phyloP scores from a whole-genome alignment of 2,329 filamentous ascomycete genomes.

The Anthostomella pinea region DNA sequence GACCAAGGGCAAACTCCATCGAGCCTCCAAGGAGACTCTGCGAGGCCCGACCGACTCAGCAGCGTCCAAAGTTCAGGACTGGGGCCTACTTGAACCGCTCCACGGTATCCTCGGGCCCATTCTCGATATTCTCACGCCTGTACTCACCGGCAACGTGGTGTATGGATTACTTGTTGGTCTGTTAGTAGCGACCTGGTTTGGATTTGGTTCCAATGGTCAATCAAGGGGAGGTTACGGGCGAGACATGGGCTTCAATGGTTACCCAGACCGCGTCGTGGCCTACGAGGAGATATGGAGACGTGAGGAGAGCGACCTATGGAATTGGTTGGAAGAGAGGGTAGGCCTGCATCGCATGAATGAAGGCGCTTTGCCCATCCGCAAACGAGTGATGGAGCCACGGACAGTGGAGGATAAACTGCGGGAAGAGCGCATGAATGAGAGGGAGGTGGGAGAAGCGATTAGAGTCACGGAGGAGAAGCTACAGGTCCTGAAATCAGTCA shows the following conservation, averaged over 20 bases:
- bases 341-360: conserved; percentile 62
- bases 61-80: conserved; percentile 47
- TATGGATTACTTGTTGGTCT: conserved; percentile 72
- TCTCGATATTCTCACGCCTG: conserved; percentile 63
- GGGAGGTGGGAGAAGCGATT: conserved; percentile 77
- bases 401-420: conserved; percentile 59
- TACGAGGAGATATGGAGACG: conserved; percentile 92
- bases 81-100: conserved; percentile 81
- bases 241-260: conserved; percentile 39
- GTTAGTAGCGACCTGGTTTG: conserved; percentile 72
- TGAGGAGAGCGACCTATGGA: conserved; percentile 88
- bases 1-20: conserved; percentile 50
- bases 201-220: conserved; percentile 51
- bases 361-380: conserved; percentile 38
- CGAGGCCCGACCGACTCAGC: conserved; percentile 41
- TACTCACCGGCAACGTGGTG: conserved; percentile 74
- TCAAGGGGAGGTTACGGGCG: conserved; percentile 37
- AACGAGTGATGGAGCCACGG: conserved; percentile 50
- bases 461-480: conserved; percentile 83
- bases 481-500: conserved; percentile 69
- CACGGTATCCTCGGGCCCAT: conserved; percentile 68
- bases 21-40: conserved; percentile 39
- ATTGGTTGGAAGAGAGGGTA: conserved; percentile 86
- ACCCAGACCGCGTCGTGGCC: conserved; percentile 69
- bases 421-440: conserved; percentile 63